phyloP scores from a whole-genome alignment of 1,284 basidiomycete species.

The Heliocybe sulcata region DNA sequence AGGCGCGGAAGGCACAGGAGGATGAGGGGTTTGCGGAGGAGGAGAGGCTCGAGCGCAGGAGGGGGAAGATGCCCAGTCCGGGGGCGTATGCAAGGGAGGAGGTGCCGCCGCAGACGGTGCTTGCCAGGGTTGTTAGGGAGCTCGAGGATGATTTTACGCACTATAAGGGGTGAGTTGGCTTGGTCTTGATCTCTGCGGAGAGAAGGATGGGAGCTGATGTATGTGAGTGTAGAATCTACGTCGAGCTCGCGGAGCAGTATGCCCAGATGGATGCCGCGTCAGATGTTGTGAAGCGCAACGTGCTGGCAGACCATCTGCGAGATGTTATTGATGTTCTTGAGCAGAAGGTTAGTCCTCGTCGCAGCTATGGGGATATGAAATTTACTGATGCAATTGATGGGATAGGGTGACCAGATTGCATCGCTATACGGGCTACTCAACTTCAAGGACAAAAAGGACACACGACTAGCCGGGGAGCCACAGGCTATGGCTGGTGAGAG shows the following conservation, averaged over 20 bases:
- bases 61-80: conserved; percentile 19
- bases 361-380: neutral
- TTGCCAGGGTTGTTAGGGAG: conserved; percentile 72
- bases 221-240: conserved; percentile 60
- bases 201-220: conserved; percentile 8
- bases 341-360: conserved; percentile 55
- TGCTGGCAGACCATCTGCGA: conserved; percentile 77
- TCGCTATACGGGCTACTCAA: conserved; percentile 73
- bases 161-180: conserved; percentile 82
- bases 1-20: conserved; percentile 12
- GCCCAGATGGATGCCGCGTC: conserved; percentile 78
- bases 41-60: conserved; percentile 6
- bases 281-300: conserved; percentile 71
- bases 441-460: conserved; percentile 73
- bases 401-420: conserved; percentile 82
- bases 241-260: conserved; percentile 86
- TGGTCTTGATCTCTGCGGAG: conserved; percentile 1
- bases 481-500: neutral
- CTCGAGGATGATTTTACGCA: conserved; percentile 88
- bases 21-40: conserved; percentile 46
- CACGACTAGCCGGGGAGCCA: conserved; percentile 16
- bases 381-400: neutral
- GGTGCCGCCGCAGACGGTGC: conserved; percentile 77
- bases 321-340: conserved; percentile 89
- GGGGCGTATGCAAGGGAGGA: conserved; percentile 20